Base-by-base conservation (phyloP, 108 stramenopile genomes). In the Poteriospumella lacustris region DNA sequence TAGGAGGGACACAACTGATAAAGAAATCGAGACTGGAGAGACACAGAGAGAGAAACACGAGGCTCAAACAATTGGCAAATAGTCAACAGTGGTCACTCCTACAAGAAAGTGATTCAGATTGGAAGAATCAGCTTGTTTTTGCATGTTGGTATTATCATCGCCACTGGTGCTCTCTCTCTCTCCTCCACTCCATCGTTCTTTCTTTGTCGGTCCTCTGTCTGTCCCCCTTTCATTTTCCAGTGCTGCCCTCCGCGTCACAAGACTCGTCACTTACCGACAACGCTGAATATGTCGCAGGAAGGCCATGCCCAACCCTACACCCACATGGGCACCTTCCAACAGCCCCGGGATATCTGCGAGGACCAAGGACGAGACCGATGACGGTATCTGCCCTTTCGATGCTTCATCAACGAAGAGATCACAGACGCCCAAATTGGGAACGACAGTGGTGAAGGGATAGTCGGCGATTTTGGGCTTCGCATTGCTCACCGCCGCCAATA, bases 391-490 rank as follows among this genome's bases (percentile, higher is more conserved):
- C 24, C 56, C 47, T 41, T 72, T 12, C 68, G 29, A 1, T 68
- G 68, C 28, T 19, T 12, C 5, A 58, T 73, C 56, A 70, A 28
- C 3, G 68, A 9, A 1, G 24, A 28, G 0, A 73, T 93, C 92
- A 69, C 91, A 92, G 5, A 93, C 94, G 19, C 97, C 97, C 38
- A 97, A 82, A 80, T 97, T 97, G 0, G 97, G 97, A 15, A 93
- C 92, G 68, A 96, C 90, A 0, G 97, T 97, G 5, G 97, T 97
- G 78, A 97, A 97, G 26, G 97, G 93, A 86, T 97, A 97, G 80
- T 95, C 91, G 33, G 97, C 97, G 83, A 96, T 95, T 80, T 97
- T 97, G 19, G 97, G 97, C 76, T 85, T 79, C 19, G 95, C 95
- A 34, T 91, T 91, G 33, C 88, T 89, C 31, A 91, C 88, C 29